Evolutionary conservation across 169 alveolate genomes (phyloP).

Genomic region (Eimeria zaria): DNA sequence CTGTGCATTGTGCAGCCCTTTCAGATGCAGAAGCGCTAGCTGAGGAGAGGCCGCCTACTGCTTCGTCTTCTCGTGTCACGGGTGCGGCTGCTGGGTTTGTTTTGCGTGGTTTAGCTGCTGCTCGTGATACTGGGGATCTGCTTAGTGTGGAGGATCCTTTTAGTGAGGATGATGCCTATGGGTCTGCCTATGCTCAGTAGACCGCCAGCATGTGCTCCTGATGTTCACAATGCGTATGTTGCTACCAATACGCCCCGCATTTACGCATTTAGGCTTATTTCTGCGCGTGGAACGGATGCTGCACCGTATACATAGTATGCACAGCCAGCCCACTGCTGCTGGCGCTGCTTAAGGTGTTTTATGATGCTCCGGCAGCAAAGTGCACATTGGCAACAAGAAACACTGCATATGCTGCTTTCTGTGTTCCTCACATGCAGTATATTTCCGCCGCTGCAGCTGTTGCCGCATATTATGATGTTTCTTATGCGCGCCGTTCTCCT

Average conservation of each 20-base stretch:
- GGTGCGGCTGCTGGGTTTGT: not conserved
- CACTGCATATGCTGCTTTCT: not conserved
- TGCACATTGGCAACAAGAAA: not conserved
- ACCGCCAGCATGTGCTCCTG: not conserved
- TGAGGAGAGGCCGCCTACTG: not conserved
- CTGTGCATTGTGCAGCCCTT: constrained; percentile 22
- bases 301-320: not conserved
- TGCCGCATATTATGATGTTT: too few species aligned
- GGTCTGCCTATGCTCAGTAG: not conserved
- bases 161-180: not conserved
- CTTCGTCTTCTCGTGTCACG: not conserved
- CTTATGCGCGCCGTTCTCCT: too few species aligned
- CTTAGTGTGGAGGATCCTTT: not conserved
- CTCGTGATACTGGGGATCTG: not conserved
- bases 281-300: not conserved
- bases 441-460: not conserved
- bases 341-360: not conserved
- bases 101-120: not conserved
- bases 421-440: not conserved
- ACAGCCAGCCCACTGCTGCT: not conserved
- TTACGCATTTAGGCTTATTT: not conserved
- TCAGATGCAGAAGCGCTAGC: constrained; percentile 7
- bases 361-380: not conserved
- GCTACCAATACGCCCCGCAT: not conserved
- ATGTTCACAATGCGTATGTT: not conserved